Evolutionary conservation across 2,329 filamentous ascomycete species (phyloP).

Genomic region (Purpureocillium takamizusanense): DNA sequence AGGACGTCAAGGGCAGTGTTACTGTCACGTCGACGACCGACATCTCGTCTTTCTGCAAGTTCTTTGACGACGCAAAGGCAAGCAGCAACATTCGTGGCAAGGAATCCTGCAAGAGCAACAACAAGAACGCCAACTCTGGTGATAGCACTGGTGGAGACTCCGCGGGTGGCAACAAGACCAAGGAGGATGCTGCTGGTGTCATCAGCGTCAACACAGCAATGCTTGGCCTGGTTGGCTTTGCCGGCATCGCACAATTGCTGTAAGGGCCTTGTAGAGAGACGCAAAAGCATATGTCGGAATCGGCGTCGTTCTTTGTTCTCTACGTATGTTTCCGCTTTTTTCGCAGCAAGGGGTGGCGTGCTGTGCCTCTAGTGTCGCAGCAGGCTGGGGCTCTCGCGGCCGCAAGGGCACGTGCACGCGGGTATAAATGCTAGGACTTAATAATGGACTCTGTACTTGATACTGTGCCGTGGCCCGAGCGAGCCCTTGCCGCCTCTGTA

Average conservation of each 20-base stretch:
- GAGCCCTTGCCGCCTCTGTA: too few relatives aligned
- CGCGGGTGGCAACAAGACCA: constrained; percentile 15
- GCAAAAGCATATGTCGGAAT: constrained; percentile 19
- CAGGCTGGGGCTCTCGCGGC: constrained; percentile 15
- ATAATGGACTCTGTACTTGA: constrained; percentile 33
- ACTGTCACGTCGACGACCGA: constrained; percentile 58
- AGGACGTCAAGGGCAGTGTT: constrained; percentile 63
- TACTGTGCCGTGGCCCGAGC: constrained; percentile 1
- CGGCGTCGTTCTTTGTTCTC: constrained; percentile 26
- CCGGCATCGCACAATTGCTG: constrained; percentile 41
- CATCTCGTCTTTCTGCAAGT: constrained; percentile 44
- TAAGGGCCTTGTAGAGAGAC: constrained; percentile 24
- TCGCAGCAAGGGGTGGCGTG: constrained; percentile 23
- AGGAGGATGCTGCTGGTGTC: constrained; percentile 33
- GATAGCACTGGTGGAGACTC: constrained; percentile 16
- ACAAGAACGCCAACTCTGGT: constrained; percentile 41
- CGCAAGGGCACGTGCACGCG: constrained; percentile 6
- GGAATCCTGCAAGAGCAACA: constrained; percentile 40
- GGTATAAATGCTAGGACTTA: constrained; percentile 31
- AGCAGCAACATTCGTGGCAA: constrained; percentile 33
- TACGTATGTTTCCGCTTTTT: constrained; percentile 22
- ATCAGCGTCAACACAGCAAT: constrained; percentile 36
- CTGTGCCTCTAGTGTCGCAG: constrained; percentile 15
- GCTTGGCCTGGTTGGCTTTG: constrained; percentile 37
- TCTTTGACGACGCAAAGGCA: constrained; percentile 34